These are phyloP conservation scores for Hypoxylon sp. DNA, from an alignment of 2,329 filamentous ascomycete genomes.

Conservation along the genomic window DNA sequence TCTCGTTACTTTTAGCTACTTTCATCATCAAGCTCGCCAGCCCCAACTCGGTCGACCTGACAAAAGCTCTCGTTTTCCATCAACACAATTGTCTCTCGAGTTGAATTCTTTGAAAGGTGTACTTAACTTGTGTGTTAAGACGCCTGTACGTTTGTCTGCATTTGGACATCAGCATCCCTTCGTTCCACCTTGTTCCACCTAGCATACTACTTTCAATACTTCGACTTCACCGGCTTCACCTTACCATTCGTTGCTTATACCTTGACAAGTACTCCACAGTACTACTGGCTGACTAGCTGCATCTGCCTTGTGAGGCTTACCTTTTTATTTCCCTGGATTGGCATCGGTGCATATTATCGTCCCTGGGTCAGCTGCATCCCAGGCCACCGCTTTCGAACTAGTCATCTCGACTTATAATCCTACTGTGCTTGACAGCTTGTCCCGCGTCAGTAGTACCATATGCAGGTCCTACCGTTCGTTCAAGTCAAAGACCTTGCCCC, in stretches of 20 bases:
- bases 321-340: constrained; percentile 25
- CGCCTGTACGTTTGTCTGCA: constrained; percentile 20
- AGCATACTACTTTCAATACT: constrained; percentile 19
- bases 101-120: constrained; percentile 5
- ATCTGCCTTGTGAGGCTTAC: constrained; percentile 45
- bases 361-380: constrained; percentile 15
- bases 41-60: constrained; percentile 9
- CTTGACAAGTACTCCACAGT: constrained; percentile 27
- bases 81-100: neutral
- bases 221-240: constrained; percentile 14
- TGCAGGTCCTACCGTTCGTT: constrained; percentile 64
- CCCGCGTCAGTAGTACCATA: constrained; percentile 42
- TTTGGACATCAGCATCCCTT: constrained; percentile 30
- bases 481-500: constrained; percentile 83
- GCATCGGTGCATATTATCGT: constrained; percentile 30
- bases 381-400: constrained; percentile 22
- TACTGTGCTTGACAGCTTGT: constrained; percentile 25
- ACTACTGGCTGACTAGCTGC: constrained; percentile 41
- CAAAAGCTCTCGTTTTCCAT: constrained; percentile 3
- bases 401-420: constrained; percentile 13
- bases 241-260: constrained; percentile 33
- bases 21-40: constrained; percentile 6
- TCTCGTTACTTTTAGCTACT: constrained; percentile 13
- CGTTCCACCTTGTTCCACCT: constrained; percentile 30
- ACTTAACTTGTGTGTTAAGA: constrained; percentile 24